phyloP scores from a whole-genome alignment of 1,284 basidiomycete species.

The Naganishia liquefaciens region DNA sequence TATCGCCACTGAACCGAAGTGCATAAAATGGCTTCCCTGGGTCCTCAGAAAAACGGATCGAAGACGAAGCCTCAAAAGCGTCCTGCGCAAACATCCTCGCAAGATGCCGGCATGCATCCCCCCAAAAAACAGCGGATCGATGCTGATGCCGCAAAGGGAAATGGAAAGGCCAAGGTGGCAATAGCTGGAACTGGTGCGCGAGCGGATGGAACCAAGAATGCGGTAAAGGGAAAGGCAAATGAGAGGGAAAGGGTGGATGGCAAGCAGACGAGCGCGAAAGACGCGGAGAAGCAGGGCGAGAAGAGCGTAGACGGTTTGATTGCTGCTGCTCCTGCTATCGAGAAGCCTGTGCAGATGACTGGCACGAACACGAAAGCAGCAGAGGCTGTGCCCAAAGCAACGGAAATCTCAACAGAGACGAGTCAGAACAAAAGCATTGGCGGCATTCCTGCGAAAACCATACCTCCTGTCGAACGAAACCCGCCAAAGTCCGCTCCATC shows the following conservation, averaged over 20 bases:
- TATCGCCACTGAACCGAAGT: too few relatives aligned
- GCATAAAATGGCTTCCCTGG: too few relatives aligned
- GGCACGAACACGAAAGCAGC: not conserved
- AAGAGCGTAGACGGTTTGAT: slow-evolving; percentile 17
- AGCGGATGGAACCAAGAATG: not conserved
- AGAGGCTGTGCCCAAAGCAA: too few relatives aligned
- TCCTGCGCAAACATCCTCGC: not conserved
- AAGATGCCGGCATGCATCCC: slow-evolving; percentile 8
- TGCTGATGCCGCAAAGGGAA: not conserved
- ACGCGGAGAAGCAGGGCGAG: too few relatives aligned
- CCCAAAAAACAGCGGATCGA: slow-evolving; percentile 16
- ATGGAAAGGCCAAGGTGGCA: slow-evolving; percentile 9
- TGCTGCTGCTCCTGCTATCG: not conserved
- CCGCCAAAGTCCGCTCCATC: not conserved
- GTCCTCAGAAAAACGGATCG: too few relatives aligned
- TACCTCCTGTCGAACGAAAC: not conserved
- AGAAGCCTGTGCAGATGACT: not conserved
- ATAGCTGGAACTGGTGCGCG: not conserved
- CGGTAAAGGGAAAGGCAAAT: not conserved
- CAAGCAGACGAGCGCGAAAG: not conserved
- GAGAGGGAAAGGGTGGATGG: not conserved
- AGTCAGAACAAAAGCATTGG: too few relatives aligned
- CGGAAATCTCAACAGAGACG: too few relatives aligned
- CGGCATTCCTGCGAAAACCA: not conserved
- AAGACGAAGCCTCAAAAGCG: not conserved